Base-by-base conservation (phyloP, 202 grass and related monocot genomes). In the Zoysia matrella region DNA sequence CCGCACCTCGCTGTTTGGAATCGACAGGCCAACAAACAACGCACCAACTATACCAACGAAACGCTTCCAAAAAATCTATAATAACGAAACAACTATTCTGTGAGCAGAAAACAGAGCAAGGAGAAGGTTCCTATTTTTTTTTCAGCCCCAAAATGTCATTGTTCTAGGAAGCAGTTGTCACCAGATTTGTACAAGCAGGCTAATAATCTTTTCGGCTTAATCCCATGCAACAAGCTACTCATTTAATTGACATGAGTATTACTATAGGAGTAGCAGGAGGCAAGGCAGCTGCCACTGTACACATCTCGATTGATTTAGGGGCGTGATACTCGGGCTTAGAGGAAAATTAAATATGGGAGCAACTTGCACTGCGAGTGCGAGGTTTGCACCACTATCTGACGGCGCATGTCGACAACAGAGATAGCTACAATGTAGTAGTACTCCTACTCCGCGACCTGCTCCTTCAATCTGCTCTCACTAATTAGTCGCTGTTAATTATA, bases 241-340 rank as follows among this genome's bases (percentile, higher is more conserved):
- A 54, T 40, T 56, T 39, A 22, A 40, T 41, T 47, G 16, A 57
- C n/a, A 41, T 2, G 44, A 54, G 8, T 54, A 11, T 11, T 22
- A 6, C 11, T 44, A 43, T 13, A 78, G 41, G 50, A 58, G 55
- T n/a, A 58, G 50, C 5, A 68, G 64, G 4, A 5, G 63, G 14
- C 64, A 48, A 57, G 43, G 75, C 83, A 65, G 50, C 83, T 43
- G 68, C 83, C 69, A 52, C 61, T 74, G 52, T 73, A 80, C 61
- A 74, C 45, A 75, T 74, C 3, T 22, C 22, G 22, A 22, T 22
- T 22, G 22, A 22, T 22, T 22, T 22, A 22, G 22, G 22, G 22
- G 22, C 22, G 22, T 22, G 22, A 22, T 22, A 22, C 22, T 22
- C 22, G 22, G 22, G 22, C 22, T 22, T 22, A 22, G 22, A 22